Base-by-base conservation (phyloP, 139 green algal genomes). In the Coelastrella sp. region DNA sequence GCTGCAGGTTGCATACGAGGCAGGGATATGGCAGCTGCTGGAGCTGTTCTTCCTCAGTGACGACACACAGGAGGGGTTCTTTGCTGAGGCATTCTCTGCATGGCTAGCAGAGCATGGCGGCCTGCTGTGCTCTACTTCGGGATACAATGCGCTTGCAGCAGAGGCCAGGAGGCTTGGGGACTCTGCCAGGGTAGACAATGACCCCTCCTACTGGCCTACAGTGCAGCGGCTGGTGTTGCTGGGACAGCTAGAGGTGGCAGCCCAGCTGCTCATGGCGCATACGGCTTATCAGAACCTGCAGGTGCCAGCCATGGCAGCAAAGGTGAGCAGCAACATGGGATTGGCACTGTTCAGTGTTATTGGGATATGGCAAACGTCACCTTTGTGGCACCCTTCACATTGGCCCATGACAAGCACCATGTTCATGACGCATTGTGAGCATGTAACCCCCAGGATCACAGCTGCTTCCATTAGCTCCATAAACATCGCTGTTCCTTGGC, bases 261-360 rank as follows among this genome's bases (percentile, higher is more conserved):
- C 95, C 24, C 82, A 92, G 56, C 88, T 97, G 84, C 89, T 97
- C 88, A 90, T 89, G 12, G 68, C 92, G 57, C 95, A 96, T 78
- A 94, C 94, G 1, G 94, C 91, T 10, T 95, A 84, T 66, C 22
- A 61, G 14, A 82, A 49, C 11, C 20, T 27, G 75, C 25, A 35
- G 63, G 82, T 74, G 20, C 68, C 59, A 35, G 90, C 22, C 17
- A 88, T 88, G 84, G 84, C 83, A 63, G 63, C 63, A 63, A 74
- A 72, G 74, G 89, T 90, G 89, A 14, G 25, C 7, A 14, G 25
- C 7, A 76, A 74, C 76, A 74, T 70, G 63, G 4, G 22, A 75
- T 49, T 56, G 4, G 35, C 66, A 20, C 66, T 19, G 17, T 84
- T 24, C 22, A 59, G 78, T 27, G 20, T 84, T 84, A 61, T 84